Conservation (phyloP, 148 eudicot species). For the Fagopyrum tataricum region DNA sequence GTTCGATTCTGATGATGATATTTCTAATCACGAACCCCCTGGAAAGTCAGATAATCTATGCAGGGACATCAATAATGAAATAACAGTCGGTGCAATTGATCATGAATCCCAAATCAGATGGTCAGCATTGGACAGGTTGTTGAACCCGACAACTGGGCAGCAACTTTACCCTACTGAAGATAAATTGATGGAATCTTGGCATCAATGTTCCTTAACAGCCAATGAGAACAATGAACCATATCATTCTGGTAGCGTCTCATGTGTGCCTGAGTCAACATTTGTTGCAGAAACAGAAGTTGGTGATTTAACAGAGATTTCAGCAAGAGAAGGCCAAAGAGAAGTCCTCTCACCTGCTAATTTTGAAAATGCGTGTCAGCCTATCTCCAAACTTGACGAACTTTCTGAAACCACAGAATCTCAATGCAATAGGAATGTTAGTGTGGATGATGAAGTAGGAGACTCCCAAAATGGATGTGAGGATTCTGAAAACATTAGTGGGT, state of each 20-base stretch:
- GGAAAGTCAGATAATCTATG: constrained; percentile 18
- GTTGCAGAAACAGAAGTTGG: constrained; percentile 74
- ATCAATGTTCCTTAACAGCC: constrained; percentile 28
- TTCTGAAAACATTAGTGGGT: constrained; percentile 37
- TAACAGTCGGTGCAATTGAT: constrained; percentile 22
- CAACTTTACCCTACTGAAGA: constrained; percentile 12
- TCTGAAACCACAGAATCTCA: constrained; percentile 20
- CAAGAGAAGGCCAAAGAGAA: constrained; percentile 27
- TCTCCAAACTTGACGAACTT: constrained; percentile 17
- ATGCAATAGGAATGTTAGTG: constrained; percentile 20
- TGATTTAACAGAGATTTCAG: constrained; percentile 31
- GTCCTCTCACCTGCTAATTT: constrained; percentile 23
- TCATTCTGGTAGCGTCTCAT: constrained; percentile 49
- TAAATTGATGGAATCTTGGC: constrained; percentile 23
- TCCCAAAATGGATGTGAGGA: constrained; percentile 43
- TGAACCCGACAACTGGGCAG: constrained; percentile 22
- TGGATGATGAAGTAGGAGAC: constrained; percentile 57
- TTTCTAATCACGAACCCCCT: constrained; percentile 24
- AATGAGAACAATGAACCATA: constrained; percentile 25
- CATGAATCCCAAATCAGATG: constrained; percentile 20
- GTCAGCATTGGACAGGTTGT: constrained; percentile 20
- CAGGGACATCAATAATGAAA: constrained; percentile 15
- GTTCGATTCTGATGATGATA: constrained; percentile 68
- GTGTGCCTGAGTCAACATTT: constrained; percentile 79
- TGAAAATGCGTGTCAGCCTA: constrained; percentile 18